These are phyloP conservation scores for Fusarium sp. DNA, from an alignment of 2,329 filamentous ascomycete species.

Conservation along the genomic window DNA sequence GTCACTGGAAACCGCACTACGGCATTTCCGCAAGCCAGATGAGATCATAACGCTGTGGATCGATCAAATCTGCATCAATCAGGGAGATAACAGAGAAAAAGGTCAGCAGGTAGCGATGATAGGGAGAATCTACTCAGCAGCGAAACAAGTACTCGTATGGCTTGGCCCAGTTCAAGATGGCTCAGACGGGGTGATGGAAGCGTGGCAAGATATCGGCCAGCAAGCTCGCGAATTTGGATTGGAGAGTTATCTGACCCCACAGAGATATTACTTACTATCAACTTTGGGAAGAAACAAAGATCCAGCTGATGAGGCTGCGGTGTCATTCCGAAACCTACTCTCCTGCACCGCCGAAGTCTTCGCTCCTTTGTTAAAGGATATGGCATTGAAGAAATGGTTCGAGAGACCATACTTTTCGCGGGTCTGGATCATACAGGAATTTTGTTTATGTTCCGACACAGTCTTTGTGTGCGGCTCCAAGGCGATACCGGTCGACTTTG, in stretches of 20 bases:
- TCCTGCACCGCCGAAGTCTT: fast-evolving
- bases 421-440: conserved; percentile 5
- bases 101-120: not conserved
- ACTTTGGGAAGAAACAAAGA: not conserved
- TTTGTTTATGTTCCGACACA: not conserved
- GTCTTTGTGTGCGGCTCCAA: not conserved
- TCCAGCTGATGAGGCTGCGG: not conserved
- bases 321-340: not conserved
- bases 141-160: not conserved
- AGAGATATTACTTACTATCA: not conserved
- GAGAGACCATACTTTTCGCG: conserved; percentile 4
- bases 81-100: not conserved
- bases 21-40: not conserved
- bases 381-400: not conserved
- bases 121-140: not conserved
- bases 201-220: not conserved
- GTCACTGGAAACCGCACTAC: not conserved
- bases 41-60: not conserved
- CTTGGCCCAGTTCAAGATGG: not conserved
- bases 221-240: not conserved
- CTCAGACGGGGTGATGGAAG: not conserved
- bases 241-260: not conserved
- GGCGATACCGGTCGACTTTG: not conserved
- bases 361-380: not conserved
- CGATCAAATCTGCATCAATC: not conserved